Percentiles rank a stretch among this genome's conserved stretches.
These are phyloP conservation scores for Fremontodendron californicum DNA, from an alignment of 345 rosid genomes.

Conservation along the genomic window DNA sequence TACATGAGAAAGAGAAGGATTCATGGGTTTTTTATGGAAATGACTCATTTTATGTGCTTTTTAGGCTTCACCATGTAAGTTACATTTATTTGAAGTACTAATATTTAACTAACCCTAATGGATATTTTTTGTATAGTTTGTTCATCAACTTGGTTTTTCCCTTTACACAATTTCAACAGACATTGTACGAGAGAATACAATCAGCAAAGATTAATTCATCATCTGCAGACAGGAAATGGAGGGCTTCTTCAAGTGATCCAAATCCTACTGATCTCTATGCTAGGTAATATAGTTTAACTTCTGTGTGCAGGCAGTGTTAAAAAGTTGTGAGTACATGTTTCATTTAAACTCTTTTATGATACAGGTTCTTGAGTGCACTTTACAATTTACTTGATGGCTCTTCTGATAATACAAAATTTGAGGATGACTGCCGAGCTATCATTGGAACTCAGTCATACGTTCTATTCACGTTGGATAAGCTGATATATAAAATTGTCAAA, in stretches of 20 bases:
- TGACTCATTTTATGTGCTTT: conserved; percentile 86
- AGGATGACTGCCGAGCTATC: conserved; percentile 95
- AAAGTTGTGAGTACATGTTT: conserved; percentile 3
- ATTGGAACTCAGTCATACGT: conserved; percentile 95
- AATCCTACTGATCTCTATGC: conserved; percentile 72
- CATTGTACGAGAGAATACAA: conserved; percentile 76
- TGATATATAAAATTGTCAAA: conserved; percentile 84
- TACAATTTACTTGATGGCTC: conserved; percentile 92
- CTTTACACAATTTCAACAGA: conserved; percentile 37
- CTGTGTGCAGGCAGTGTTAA: background rate
- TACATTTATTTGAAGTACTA: background rate
- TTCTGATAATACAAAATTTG: conserved; percentile 88
- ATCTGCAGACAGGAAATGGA: conserved; percentile 87
- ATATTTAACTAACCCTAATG: background rate
- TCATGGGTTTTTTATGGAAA: conserved; percentile 85
- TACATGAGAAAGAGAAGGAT: conserved; percentile 44
- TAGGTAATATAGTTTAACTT: conserved; percentile 46
- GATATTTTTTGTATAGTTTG: conserved; percentile 1
- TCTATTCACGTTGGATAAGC: conserved; percentile 89
- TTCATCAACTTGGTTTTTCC: conserved; percentile 12
- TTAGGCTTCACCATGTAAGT: conserved; percentile 95
- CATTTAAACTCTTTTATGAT: conserved; percentile 7
- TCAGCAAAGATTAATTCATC: conserved; percentile 93
- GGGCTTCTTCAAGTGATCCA: conserved; percentile 63
- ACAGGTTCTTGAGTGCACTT: conserved; percentile 88